Conservation (phyloP, 257 asterid genomes). For the Nemophila menziesii region DNA sequence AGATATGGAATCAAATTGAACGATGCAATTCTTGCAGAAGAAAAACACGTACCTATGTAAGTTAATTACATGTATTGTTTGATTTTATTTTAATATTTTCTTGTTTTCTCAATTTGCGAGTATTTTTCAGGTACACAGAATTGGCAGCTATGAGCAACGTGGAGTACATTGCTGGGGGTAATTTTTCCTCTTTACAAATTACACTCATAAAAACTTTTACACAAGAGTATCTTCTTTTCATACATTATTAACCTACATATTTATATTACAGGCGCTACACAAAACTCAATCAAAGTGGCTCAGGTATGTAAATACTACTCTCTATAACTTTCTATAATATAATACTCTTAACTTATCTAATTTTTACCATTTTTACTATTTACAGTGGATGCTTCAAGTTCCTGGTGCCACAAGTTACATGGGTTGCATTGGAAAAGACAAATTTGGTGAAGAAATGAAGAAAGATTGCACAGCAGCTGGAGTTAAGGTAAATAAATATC, state of each 20-base stretch:
- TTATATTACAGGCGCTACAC: conserved; percentile 72
- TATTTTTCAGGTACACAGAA: conserved; percentile 67
- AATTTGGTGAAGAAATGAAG: conserved; percentile 87
- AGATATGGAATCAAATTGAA: conserved; percentile 62
- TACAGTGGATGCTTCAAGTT: conserved; percentile 42
- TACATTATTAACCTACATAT: neutral
- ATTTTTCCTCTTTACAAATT: conserved; percentile 6
- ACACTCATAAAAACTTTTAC: too few relatives aligned
- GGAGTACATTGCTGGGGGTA: conserved; percentile 97
- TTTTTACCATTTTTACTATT: conserved; percentile 4
- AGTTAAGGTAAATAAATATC: conserved; percentile 51
- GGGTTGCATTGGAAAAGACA: conserved; percentile 59
- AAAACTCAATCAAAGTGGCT: conserved; percentile 89
- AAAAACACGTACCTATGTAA: conserved; percentile 82
- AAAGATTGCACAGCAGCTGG: conserved; percentile 59
- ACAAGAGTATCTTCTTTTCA: too few relatives aligned
- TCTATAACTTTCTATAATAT: neutral
- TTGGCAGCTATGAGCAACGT: conserved; percentile 60
- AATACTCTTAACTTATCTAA: neutral
- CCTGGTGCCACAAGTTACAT: conserved; percentile 85
- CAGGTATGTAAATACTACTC: conserved; percentile 38
- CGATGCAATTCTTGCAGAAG: conserved; percentile 96
- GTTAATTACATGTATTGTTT: conserved; percentile 10
- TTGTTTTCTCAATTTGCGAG: neutral
- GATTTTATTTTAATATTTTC: too few relatives aligned